Percentiles rank a stretch among this genome's conserved stretches.
These are phyloP conservation scores for Globisporangium perplexum DNA, from an alignment of 352 stramenopile species.

Conservation along the genomic window DNA sequence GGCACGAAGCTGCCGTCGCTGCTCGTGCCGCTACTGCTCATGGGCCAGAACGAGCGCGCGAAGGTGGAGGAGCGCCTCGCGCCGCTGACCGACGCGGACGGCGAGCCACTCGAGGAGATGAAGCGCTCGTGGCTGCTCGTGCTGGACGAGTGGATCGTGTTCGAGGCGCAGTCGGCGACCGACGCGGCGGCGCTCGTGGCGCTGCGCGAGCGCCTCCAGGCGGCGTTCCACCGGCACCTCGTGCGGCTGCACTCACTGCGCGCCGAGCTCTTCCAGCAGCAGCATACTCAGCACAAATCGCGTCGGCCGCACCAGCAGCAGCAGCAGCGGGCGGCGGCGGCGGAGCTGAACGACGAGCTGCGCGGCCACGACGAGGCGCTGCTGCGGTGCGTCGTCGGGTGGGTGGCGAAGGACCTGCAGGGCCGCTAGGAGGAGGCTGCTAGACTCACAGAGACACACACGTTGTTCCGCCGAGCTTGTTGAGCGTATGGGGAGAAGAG, in stretches of 20 bases:
- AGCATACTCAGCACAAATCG: neutral
- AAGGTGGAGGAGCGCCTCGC: conserved; percentile 26
- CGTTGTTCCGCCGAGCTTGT: neutral
- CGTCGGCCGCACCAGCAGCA: conserved; percentile 1
- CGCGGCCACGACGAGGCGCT: conserved; percentile 50
- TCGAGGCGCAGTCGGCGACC: conserved; percentile 35
- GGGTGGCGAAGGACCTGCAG: conserved; percentile 46
- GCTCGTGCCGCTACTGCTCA: conserved; percentile 54
- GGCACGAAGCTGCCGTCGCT: conserved; percentile 57
- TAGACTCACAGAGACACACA: neutral
- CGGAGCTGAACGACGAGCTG: conserved; percentile 11
- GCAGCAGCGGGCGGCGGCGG: neutral
- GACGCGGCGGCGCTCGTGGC: conserved; percentile 42
- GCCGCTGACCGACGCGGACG: conserved; percentile 23
- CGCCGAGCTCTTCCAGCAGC: conserved; percentile 16
- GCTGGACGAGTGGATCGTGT: conserved; percentile 75
- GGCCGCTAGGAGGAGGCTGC: conserved; percentile 2
- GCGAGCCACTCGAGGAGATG: conserved; percentile 9
- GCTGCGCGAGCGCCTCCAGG: conserved; percentile 51
- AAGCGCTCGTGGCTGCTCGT: conserved; percentile 41
- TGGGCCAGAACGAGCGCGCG: conserved; percentile 34
- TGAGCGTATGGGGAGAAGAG: too few species aligned
- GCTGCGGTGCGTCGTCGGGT: conserved; percentile 35
- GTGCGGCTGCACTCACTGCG: conserved; percentile 41
- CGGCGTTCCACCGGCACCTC: conserved; percentile 61